Evolutionary conservation across 768 basidiomycete genomes (phyloP), one percentile per base, ranked within the genome.

Genomic region (Termitomyces sp.): DNA sequence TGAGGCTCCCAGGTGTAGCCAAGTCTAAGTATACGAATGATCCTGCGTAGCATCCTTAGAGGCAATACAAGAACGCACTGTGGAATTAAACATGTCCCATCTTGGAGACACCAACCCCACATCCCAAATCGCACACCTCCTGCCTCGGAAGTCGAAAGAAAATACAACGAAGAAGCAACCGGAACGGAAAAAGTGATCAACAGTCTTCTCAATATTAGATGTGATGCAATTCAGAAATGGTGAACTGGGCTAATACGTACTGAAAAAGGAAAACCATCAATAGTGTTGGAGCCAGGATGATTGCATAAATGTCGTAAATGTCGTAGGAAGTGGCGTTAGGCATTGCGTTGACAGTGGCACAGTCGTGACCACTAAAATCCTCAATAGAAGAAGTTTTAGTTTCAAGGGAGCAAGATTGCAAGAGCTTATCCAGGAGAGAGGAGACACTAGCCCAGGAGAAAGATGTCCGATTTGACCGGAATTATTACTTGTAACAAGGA

Each of bases 51-150:
- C 10, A 37, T 19, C 38, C 21, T 21, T 21, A 9, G 7, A 30
- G 8, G 2, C 12, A 45, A 26, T 21, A 2, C 2, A 17, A 41
- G 55, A 66, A 38, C 56, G n/a, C 53, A 74, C 72, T 68, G 64
- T 19, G 68, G 65, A 26, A 54, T 45, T 10, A 59, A 65, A 59
- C 72, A 74, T 10, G 64, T 54, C 22, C 55, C 58, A 37, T 69
- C 68, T 42, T 71, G 70, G 19, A 72, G 59, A 63, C 74, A 76
- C 74, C 74, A 75, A 37, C 73, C 75, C 73, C 74, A 76, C 50
- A 70, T 61, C 1, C 75, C 75, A 56, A 75, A 75, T 28, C 65
- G 60, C n/a, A 75, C 71, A 10, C 75, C 75, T 42, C 66, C 66
- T 2, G 70, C 72, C 57, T 75, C 68, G 9, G 70, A 70, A 38